These are phyloP conservation scores for Extremus antarcticus DNA, from an alignment of 495 filamentous ascomycete genomes.

Conservation along the genomic window DNA sequence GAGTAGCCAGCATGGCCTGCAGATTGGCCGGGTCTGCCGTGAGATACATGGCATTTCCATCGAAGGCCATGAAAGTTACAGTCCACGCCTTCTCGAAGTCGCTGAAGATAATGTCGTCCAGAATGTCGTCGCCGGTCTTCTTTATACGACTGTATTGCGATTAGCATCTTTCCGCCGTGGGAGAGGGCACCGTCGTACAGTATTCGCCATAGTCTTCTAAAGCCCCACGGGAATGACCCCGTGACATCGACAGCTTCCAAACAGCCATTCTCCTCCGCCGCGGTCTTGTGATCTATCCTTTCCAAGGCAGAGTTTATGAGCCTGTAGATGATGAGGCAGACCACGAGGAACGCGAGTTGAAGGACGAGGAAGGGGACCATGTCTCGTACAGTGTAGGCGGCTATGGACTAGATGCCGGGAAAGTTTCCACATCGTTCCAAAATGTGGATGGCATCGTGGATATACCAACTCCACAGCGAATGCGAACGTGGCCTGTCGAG, in stretches of 20 bases:
- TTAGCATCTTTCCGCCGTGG: neutral
- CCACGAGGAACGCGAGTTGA: neutral
- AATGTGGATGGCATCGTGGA: no score
- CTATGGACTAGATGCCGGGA: no score
- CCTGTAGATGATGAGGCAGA: neutral
- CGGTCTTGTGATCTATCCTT: conserved; percentile 9
- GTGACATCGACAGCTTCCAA: conserved; percentile 1
- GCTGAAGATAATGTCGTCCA: conserved; percentile 9
- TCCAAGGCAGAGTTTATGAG: neutral
- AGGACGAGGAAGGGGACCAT: no score
- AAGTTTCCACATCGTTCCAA: no score
- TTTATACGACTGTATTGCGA: neutral
- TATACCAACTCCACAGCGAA: no score
- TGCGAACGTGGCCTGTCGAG: no score
- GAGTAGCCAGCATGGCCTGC: conserved; percentile 42
- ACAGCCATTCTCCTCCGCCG: conserved; percentile 17
- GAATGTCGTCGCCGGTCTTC: conserved; percentile 5
- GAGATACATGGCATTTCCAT: conserved; percentile 6
- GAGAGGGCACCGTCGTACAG: neutral
- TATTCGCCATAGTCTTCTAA: neutral
- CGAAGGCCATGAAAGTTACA: neutral
- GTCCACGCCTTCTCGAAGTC: neutral
- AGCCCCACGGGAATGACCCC: neutral
- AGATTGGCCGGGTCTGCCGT: conserved; percentile 47
- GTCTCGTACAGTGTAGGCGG: no score